Percentiles rank a stretch among this genome's conserved stretches.
phyloP scores from a whole-genome alignment of 768 basidiomycete species.

The Asterophora lycoperdoides region DNA sequence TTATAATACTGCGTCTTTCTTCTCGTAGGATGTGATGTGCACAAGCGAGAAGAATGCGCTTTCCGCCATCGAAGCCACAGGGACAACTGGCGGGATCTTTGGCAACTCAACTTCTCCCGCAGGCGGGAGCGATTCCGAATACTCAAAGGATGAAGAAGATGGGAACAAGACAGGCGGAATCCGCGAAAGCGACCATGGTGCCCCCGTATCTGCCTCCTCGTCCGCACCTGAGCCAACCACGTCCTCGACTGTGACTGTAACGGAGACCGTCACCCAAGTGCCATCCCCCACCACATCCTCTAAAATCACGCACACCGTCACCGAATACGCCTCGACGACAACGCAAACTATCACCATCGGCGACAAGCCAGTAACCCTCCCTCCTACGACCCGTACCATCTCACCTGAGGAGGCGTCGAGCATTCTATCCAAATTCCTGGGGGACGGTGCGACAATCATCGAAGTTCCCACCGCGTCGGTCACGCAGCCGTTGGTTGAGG shows the following conservation, averaged over 20 bases:
- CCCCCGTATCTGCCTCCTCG: neutral
- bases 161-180: conserved; percentile 8
- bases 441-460: conserved; percentile 19
- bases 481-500: neutral
- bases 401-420: conserved; percentile 39
- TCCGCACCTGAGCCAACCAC: conserved; percentile 4
- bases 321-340: conserved; percentile 13
- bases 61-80: conserved; percentile 42
- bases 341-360: conserved; percentile 27
- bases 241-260: neutral
- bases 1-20: neutral
- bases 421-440: conserved; percentile 35
- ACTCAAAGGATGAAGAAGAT: neutral
- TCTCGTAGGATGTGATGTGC: conserved; percentile 42
- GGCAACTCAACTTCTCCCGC: conserved; percentile 16
- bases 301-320: conserved; percentile 16
- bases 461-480: conserved; percentile 1
- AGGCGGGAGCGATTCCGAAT: conserved; percentile 1
- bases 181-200: neutral
- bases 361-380: conserved; percentile 23
- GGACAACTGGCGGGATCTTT: conserved; percentile 39
- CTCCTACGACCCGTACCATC: conserved; percentile 38
- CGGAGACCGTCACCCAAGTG: no score
- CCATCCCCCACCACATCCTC: neutral
- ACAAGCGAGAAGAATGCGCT: conserved; percentile 46